Conservation (phyloP, 1,284 basidiomycete genomes). For the Fomitiporia mediterranea region DNA sequence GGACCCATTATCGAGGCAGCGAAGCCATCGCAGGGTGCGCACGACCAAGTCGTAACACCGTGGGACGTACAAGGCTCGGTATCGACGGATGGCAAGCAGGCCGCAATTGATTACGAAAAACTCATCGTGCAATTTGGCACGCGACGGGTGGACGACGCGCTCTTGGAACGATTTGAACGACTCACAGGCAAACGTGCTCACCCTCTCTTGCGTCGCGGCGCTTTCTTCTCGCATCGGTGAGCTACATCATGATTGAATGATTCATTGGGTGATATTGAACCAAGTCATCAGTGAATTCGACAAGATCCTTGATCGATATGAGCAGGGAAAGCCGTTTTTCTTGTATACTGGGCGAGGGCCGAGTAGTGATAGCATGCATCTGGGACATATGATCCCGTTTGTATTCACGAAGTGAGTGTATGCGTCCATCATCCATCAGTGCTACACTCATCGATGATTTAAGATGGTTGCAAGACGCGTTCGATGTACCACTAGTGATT, state of each 20-base stretch:
- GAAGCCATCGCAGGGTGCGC: slow-evolving; percentile 27
- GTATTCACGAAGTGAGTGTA: slow-evolving; percentile 86
- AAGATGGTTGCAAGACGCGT: slow-evolving; percentile 96
- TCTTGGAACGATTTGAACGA: slow-evolving; percentile 88
- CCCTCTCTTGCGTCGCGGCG: slow-evolving; percentile 84
- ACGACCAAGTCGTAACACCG: slow-evolving; percentile 90
- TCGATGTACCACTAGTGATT: slow-evolving; percentile 90
- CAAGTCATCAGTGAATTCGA: slow-evolving; percentile 76
- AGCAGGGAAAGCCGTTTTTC: slow-evolving; percentile 97
- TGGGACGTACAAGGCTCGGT: slow-evolving; percentile 98
- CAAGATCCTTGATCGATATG: slow-evolving; percentile 91
- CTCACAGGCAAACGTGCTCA: slow-evolving; percentile 92
- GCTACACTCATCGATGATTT: slow-evolving; percentile 1
- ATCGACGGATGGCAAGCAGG: slow-evolving; percentile 83
- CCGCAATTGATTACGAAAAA: slow-evolving; percentile 96
- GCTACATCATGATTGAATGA: slow-evolving; percentile 26
- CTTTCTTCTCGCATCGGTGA: slow-evolving; percentile 97
- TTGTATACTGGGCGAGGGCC: slow-evolving; percentile 98
- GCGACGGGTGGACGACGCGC: slow-evolving; percentile 66
- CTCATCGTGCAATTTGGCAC: slow-evolving; percentile 95
- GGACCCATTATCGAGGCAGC: slow-evolving; percentile 33
- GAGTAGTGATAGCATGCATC: slow-evolving; percentile 95
- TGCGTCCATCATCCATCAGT: neutral
- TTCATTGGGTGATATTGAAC: slow-evolving; percentile 14
- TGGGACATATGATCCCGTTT: slow-evolving; percentile 98